Conservation (phyloP, 352 stramenopile species). For the Pythium sp. region DNA sequence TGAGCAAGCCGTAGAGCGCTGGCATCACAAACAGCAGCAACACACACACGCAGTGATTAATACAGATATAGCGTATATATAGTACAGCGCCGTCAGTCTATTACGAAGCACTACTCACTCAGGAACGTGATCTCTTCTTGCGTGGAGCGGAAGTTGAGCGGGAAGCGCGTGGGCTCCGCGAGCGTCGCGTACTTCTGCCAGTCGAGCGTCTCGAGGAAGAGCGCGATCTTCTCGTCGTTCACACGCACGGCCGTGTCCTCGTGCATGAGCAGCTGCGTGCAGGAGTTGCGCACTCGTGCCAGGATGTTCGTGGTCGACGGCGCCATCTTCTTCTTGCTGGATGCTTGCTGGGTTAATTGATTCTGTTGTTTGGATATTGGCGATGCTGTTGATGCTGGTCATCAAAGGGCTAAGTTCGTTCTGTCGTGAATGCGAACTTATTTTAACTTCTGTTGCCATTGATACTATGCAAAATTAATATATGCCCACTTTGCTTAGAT, state of each 20-base stretch:
- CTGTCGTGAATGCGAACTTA: neutral
- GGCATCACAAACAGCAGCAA: neutral
- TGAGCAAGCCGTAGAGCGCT: constrained; percentile 70
- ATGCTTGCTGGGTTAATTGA: neutral
- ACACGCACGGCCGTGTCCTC: constrained; percentile 46
- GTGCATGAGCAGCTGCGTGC: constrained; percentile 41
- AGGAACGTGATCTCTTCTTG: constrained; percentile 80
- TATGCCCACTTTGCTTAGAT: too few species aligned
- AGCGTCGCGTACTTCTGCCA: constrained; percentile 47
- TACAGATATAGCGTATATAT: neutral
- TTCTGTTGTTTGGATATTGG: constrained; percentile 7
- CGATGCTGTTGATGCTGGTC: neutral
- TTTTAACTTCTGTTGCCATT: too few species aligned
- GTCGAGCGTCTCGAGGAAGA: constrained; percentile 56
- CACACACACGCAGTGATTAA: neutral
- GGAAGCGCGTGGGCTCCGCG: constrained; percentile 51
- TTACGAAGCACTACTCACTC: constrained; percentile 30
- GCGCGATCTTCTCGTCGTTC: constrained; percentile 39
- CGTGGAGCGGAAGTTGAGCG: constrained; percentile 70
- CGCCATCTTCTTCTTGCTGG: constrained; percentile 25
- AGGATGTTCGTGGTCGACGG: constrained; percentile 22
- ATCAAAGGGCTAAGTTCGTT: neutral
- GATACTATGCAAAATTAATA: too few species aligned
- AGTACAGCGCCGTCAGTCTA: neutral
- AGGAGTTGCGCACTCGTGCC: constrained; percentile 51